phyloP scores from a whole-genome alignment of 140 eudicot species.

The Anethum foeniculum region DNA sequence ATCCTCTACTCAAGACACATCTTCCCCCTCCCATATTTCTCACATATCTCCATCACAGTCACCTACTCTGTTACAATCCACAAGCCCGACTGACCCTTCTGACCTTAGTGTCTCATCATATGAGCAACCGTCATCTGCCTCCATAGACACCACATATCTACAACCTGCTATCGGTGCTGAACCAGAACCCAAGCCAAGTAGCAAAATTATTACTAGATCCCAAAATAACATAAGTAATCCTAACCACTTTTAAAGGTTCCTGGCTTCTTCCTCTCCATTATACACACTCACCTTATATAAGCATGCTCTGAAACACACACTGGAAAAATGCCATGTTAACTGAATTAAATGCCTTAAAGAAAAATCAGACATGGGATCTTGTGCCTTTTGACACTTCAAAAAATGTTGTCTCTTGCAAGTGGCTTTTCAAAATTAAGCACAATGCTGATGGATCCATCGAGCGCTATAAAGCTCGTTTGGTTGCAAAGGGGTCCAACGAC shows the following conservation, averaged over 20 bases:
- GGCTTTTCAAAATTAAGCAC: background rate
- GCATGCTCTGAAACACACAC: background rate
- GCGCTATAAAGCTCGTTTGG: no score
- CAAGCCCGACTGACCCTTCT: no score
- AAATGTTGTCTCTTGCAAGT: background rate
- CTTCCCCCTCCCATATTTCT: background rate
- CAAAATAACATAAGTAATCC: background rate
- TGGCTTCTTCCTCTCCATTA: no score
- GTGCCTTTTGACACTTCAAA: background rate
- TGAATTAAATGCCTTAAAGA: background rate
- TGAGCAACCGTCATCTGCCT: background rate
- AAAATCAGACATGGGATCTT: background rate
- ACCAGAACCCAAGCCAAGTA: background rate
- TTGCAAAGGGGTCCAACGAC: background rate
- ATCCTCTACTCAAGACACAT: background rate
- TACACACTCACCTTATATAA: no score
- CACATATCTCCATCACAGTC: background rate
- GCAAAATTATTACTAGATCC: background rate
- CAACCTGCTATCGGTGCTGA: background rate
- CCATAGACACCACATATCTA: background rate
- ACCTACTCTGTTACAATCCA: background rate
- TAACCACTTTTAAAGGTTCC: background rate
- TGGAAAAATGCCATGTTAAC: background rate
- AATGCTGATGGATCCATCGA: background rate
- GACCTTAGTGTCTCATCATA: no score